Percentiles rank a stretch among this genome's conserved stretches.
Conservation (phyloP, 2,329 filamentous ascomycete species). For the Domatiomyces globalis region DNA sequence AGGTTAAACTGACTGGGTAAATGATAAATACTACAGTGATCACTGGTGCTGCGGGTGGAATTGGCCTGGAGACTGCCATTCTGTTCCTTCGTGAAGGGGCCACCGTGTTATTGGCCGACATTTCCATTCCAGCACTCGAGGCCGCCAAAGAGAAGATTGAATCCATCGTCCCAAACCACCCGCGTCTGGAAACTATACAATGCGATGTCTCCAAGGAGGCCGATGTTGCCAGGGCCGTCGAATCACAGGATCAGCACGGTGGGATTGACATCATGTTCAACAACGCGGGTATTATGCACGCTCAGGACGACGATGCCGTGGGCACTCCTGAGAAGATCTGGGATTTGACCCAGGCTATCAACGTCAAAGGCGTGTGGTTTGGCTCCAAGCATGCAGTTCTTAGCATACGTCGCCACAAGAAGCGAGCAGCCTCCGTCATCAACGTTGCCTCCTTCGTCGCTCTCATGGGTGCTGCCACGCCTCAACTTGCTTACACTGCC, state of each 20-base stretch:
- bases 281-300: conserved; percentile 96
- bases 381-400: conserved; percentile 84
- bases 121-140: conserved; percentile 62
- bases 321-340: conserved; percentile 81
- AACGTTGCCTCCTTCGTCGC: conserved; percentile 19
- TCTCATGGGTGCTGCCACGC: conserved; percentile 17
- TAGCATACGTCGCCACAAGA: conserved; percentile 63
- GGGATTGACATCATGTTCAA: conserved; percentile 90
- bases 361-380: conserved; percentile 97
- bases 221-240: conserved; percentile 61
- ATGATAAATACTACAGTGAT: conserved; percentile 31
- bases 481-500: conserved; percentile 60
- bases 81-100: conserved; percentile 83
- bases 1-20: background rate
- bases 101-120: conserved; percentile 71
- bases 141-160: conserved; percentile 63
- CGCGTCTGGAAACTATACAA: conserved; percentile 34
- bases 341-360: conserved; percentile 87
- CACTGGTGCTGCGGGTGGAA: conserved; percentile 47
- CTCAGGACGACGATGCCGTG: conserved; percentile 62
- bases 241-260: conserved; percentile 66
- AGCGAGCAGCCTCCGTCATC: conserved; percentile 49
- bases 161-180: conserved; percentile 50
- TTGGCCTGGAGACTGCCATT: conserved; percentile 81
- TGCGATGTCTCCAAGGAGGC: conserved; percentile 78